Evolutionary conservation across 1,139 yeast genomes (phyloP).

Genomic region (Kodamaea alishanica): DNA sequence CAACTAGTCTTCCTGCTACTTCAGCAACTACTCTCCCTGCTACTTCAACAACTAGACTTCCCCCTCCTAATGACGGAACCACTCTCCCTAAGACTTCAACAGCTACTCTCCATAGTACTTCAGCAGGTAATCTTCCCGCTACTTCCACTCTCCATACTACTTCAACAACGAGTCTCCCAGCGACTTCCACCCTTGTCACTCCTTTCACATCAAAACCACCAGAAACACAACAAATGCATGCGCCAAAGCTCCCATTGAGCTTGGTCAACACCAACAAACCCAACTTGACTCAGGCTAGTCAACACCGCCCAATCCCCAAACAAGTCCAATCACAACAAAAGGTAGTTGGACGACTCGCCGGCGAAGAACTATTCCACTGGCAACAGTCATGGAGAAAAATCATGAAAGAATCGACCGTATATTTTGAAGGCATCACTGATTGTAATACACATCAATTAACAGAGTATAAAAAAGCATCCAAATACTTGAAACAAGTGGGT

Average conservation of each 20-base stretch:
- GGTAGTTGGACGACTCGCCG: conserved; percentile 31
- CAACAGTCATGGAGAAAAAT: conserved; percentile 77
- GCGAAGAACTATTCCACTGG: conserved; percentile 66
- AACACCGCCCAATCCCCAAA: conserved; percentile 7
- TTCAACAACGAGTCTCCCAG: too few species aligned
- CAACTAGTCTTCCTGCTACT: too few species aligned
- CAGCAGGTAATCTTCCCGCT: background rate
- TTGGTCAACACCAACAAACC: conserved; percentile 1
- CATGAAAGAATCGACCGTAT: conserved; percentile 70
- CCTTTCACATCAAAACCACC: background rate
- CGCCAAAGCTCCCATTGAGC: background rate
- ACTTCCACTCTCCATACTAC: too few species aligned
- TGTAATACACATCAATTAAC: conserved; percentile 39
- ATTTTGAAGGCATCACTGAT: conserved; percentile 65
- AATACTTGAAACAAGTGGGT: conserved; percentile 55
- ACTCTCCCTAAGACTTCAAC: too few species aligned
- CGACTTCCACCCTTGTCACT: background rate
- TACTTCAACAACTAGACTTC: too few species aligned
- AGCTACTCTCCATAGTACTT: too few species aligned
- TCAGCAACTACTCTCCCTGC: too few species aligned
- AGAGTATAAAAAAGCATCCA: conserved; percentile 53
- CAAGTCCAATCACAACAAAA: conserved; percentile 5
- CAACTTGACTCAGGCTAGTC: background rate
- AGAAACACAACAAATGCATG: background rate
- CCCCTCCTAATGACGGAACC: too few species aligned